These are phyloP conservation scores for Castanea sativa DNA, from an alignment of 306 rosid species.

Conservation along the genomic window DNA sequence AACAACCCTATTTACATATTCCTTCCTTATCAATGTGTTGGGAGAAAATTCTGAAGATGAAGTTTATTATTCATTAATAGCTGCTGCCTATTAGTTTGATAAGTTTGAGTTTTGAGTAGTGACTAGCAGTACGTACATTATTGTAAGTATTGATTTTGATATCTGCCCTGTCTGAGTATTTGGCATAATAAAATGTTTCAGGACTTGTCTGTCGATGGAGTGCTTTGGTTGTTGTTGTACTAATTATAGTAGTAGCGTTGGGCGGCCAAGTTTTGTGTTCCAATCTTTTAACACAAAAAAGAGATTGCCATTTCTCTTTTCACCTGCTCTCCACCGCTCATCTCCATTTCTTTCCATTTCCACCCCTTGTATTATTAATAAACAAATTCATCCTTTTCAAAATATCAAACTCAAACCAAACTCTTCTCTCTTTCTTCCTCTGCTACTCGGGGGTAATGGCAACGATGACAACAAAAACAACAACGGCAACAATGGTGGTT, in stretches of 20 bases:
- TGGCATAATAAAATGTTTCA: too few species aligned
- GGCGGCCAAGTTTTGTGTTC: neutral
- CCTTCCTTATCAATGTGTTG: too few species aligned
- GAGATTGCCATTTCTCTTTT: neutral
- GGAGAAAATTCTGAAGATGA: too few species aligned
- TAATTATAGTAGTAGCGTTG: neutral
- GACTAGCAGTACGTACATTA: too few species aligned
- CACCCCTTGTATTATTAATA: neutral
- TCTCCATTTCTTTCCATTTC: neutral
- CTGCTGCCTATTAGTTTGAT: too few species aligned
- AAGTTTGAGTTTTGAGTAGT: too few species aligned
- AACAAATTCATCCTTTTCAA: neutral
- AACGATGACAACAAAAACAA: constrained; percentile 14
- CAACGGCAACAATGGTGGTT: constrained; percentile 24
- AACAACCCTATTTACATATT: too few species aligned
- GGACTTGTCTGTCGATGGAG: too few species aligned
- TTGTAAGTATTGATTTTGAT: too few species aligned
- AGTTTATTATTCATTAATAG: too few species aligned
- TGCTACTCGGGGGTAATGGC: neutral
- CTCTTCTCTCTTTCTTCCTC: constrained; percentile 29
- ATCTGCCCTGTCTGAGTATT: too few species aligned
- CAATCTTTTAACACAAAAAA: neutral
- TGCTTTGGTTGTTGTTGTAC: too few species aligned
- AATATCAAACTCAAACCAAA: neutral
- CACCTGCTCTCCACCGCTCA: neutral